Evolutionary conservation across 352 stramenopile genomes (phyloP), one percentile per base, ranked within the genome.

Genomic region (Phytophthora pinifolia): DNA sequence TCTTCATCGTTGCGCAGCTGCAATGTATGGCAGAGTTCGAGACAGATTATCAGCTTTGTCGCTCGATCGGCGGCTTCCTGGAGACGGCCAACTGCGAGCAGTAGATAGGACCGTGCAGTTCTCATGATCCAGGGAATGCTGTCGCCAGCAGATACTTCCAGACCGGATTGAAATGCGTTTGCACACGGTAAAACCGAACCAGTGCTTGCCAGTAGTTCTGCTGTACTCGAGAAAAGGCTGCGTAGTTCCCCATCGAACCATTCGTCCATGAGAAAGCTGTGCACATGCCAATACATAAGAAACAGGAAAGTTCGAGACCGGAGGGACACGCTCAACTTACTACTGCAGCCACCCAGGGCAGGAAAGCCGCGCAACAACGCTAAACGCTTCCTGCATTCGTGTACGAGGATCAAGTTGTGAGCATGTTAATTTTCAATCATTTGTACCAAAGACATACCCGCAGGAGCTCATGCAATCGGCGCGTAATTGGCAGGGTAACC

Each of bases 291-390:
- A 30, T 17, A 14, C 9, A 38, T 30, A 5, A 4, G 15, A 43
- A 17, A n/a, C 6, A 37, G 8, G 14, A 31, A 8, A 17, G 13
- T 5, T 27, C 22, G 22, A 27, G 22, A 27, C 22, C 22, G 22
- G 22, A 27, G 22, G 22, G 22, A 27, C 0, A 6, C 22, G 22
- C 22, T 27, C 3, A 27, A 63, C 62, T 32, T 57, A 71, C 62
- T 60, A 55, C 22, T 67, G 54, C 29, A 83, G 39, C 74, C 74
- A 83, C 0, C 70, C 74, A 29, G 62, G 54, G 27, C 46, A 62
- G 1, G 70, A 77, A 3, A 72, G 45, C 12, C 59, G 53, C 14
- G 14, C 45, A 6, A 71, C 50, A 7, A 79, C 53, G 5, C 55
- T 33, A 41, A 72, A 76, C 8, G 54, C 46, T 33, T 77, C 67